Evolutionary conservation across 2,329 filamentous ascomycete species (phyloP), one percentile per base, ranked within the genome.

Genomic region (Diaporthe australafricana): DNA sequence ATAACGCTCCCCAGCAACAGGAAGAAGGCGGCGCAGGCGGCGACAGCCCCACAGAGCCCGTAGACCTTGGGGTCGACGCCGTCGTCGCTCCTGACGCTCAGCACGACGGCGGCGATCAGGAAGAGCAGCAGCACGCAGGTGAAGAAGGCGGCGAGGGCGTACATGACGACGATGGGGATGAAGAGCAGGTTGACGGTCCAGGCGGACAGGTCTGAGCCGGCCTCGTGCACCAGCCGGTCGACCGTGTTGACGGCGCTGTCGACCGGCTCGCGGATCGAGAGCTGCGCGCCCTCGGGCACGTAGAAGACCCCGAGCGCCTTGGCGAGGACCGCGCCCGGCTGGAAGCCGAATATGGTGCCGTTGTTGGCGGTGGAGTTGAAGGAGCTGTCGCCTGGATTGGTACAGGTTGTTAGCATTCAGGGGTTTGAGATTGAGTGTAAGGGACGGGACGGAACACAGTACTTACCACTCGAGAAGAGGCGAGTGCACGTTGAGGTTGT

Each of bases 101-200:
- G 40, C 5, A 38, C 42, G 25, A 48, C 65, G 47, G 65, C 70
- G 22, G 56, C 56, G 25, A 69, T 16, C 55, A 73, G 72, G 25
- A 71, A 7, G 14, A 73, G 56, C 25, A 73, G 35, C 63, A 73
- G 65, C 22, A 73, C n/a, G n/a, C 42, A 42, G 25, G 42, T 53
- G 62, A 73, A 60, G 42, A 69, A 45, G 30, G 40, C 32, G 16
- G 72, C 69, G 16, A 69, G 9, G 48, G 50, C 55, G 69, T 71
- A 73, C 42, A 73, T 52, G 72, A 25, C 72, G 56, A 73, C 72
- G 70, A 73, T 73, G 50, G 72, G 72, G 40, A 68, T 56, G 56
- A 73, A 73, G 38, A 73, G 65, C 9, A 73, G 65, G 32, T 71
- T 60, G 69, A 66, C 40, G 40, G 69, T 22, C 72, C 72, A 73